These are phyloP conservation scores for Aspergillus quadrilineatus DNA, from an alignment of 2,329 filamentous ascomycete genomes.

Conservation along the genomic window DNA sequence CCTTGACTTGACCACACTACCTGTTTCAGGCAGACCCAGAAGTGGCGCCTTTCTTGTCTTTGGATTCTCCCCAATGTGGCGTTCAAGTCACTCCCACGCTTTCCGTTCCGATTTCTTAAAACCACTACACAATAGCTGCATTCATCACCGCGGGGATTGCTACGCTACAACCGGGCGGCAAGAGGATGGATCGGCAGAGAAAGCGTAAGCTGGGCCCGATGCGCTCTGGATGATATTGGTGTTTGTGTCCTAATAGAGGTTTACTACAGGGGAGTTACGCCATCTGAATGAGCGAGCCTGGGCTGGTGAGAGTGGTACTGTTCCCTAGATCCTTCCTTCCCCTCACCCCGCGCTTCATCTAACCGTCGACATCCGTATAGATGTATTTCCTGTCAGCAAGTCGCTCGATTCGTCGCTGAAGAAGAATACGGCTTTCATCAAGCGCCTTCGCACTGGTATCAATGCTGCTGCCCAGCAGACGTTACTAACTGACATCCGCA, in stretches of 20 bases:
- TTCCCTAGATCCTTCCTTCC: neutral
- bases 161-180: constrained; percentile 20
- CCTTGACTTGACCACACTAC: constrained; percentile 8
- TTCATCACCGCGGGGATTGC: constrained; percentile 19
- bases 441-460: constrained; percentile 86
- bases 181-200: constrained; percentile 50
- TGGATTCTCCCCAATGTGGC: constrained; percentile 38
- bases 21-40: constrained; percentile 9
- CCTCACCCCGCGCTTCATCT: neutral
- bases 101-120: constrained; percentile 38
- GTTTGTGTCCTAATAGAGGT: constrained; percentile 6
- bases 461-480: constrained; percentile 75
- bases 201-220: constrained; percentile 43
- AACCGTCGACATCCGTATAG: constrained; percentile 46
- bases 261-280: constrained; percentile 74
- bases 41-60: constrained; percentile 16
- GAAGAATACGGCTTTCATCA: constrained; percentile 98
- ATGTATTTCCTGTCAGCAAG: constrained; percentile 72
- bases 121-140: constrained; percentile 36
- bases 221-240: neutral
- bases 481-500: constrained; percentile 85
- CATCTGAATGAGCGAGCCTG: constrained; percentile 83
- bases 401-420: constrained; percentile 92
- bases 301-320: constrained; percentile 78
- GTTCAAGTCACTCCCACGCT: constrained; percentile 35